Evolutionary conservation across 768 basidiomycete genomes (phyloP).

Genomic region (Mycena venus): DNA sequence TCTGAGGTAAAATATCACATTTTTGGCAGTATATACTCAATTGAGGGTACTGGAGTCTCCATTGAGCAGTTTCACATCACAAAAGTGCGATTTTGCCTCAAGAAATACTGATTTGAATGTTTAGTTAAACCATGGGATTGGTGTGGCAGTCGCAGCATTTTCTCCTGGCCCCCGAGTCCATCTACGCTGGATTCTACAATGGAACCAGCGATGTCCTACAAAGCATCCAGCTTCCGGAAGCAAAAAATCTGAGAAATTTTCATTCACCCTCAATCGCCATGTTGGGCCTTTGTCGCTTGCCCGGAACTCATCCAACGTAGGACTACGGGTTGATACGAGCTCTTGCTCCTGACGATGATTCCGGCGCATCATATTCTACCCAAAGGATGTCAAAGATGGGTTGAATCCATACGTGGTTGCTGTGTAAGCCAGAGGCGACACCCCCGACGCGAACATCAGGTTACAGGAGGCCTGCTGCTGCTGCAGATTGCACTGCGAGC

Average conservation of each 20-base stretch:
- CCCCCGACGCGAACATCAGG: constrained; percentile 58
- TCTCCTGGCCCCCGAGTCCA: too few relatives aligned
- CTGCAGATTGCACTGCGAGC: constrained; percentile 57
- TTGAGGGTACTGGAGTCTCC: too few relatives aligned
- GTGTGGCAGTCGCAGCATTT: too few relatives aligned
- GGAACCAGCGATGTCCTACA: constrained; percentile 86
- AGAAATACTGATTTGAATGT: too few relatives aligned
- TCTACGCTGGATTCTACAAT: constrained; percentile 94
- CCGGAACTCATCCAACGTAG: constrained; percentile 88
- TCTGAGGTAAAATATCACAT: too few relatives aligned
- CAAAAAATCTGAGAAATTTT: neutral
- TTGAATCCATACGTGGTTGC: constrained; percentile 56
- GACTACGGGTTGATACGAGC: constrained; percentile 65
- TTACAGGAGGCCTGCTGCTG: constrained; percentile 59
- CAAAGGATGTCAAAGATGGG: constrained; percentile 49
- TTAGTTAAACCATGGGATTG: too few relatives aligned
- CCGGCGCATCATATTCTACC: constrained; percentile 55
- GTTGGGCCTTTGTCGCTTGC: constrained; percentile 74
- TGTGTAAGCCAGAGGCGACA: constrained; percentile 61
- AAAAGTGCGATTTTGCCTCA: too few relatives aligned
- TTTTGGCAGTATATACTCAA: too few relatives aligned
- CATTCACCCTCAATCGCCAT: constrained; percentile 84
- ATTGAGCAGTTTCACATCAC: too few relatives aligned
- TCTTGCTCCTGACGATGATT: constrained; percentile 59
- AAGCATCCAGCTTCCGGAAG: neutral